A percentile compares a stretch with the other conserved stretches of the same genome.
Conservation (phyloP, 1,284 basidiomycete species). For the Ustilago cynodontis region DNA sequence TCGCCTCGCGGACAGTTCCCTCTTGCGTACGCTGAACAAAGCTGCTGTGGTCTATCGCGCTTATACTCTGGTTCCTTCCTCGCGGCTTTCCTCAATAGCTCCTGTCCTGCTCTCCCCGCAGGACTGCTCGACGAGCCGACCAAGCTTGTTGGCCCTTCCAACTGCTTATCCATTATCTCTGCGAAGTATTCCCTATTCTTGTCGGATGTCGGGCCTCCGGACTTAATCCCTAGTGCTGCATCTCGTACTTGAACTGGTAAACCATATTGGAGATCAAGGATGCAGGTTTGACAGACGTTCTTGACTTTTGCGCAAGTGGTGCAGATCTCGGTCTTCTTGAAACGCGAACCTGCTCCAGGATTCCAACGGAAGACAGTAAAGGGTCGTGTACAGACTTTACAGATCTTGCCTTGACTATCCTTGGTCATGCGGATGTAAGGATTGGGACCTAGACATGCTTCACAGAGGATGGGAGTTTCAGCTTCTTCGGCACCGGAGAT, state of each 20-base stretch:
- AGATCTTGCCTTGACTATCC: constrained; percentile 93
- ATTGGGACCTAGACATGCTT: constrained; percentile 72
- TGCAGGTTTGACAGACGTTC: constrained; percentile 98
- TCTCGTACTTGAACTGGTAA: constrained; percentile 97
- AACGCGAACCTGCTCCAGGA: constrained; percentile 88
- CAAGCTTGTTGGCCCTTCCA: constrained; percentile 68
- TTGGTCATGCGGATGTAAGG: constrained; percentile 78
- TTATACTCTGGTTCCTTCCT: constrained; percentile 96
- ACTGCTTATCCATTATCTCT: constrained; percentile 78
- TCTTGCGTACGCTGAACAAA: constrained; percentile 96
- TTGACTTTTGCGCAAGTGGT: constrained; percentile 99
- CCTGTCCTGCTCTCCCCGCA: constrained; percentile 76
- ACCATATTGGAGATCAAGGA: constrained; percentile 92
- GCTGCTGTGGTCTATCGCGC: constrained; percentile 85
- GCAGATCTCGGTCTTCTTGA: constrained; percentile 98
- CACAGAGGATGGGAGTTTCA: constrained; percentile 83
- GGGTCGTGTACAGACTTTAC: constrained; percentile 84
- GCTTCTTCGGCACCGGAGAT: constrained; percentile 76
- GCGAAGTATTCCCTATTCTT: constrained; percentile 94
- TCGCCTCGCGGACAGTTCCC: constrained; percentile 91
- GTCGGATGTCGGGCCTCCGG: constrained; percentile 91
- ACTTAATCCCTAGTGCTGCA: constrained; percentile 88
- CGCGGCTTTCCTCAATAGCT: constrained; percentile 93
- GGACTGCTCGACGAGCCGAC: constrained; percentile 67
- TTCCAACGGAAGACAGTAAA: constrained; percentile 99